Evolutionary conservation across 352 stramenopile genomes (phyloP).

Genomic region (Pythium aristosporum): DNA sequence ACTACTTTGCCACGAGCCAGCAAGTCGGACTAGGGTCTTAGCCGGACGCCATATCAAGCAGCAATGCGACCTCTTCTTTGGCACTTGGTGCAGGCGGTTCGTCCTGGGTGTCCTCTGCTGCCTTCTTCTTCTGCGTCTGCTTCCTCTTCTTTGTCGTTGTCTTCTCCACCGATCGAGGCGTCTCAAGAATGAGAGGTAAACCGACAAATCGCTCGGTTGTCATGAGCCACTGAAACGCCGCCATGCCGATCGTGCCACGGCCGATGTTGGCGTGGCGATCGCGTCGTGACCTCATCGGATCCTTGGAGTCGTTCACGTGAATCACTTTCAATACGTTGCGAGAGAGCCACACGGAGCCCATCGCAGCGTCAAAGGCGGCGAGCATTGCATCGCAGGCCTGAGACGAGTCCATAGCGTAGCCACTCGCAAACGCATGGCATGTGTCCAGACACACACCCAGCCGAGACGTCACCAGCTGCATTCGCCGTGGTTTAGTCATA

Average conservation of each 20-base stretch:
- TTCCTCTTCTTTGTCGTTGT: neutral
- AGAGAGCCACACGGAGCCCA: constrained; percentile 30
- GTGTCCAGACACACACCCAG: constrained; percentile 48
- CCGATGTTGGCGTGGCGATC: constrained; percentile 51
- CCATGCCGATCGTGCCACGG: constrained; percentile 30
- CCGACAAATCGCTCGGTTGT: constrained; percentile 31
- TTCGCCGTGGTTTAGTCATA: neutral
- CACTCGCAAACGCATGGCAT: constrained; percentile 43
- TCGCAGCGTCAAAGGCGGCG: constrained; percentile 26
- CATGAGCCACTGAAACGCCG: constrained; percentile 44
- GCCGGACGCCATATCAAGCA: neutral
- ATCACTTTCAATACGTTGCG: constrained; percentile 36
- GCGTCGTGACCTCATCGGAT: constrained; percentile 23
- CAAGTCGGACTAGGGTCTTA: constrained; percentile 40
- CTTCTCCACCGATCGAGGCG: constrained; percentile 21
- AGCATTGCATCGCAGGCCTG: constrained; percentile 36
- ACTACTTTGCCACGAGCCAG: constrained; percentile 55
- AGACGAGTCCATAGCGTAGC: constrained; percentile 24
- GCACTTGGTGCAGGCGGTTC: neutral
- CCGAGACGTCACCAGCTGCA: constrained; percentile 3
- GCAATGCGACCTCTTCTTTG: constrained; percentile 2
- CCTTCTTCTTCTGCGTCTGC: neutral
- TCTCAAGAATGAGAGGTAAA: constrained; percentile 48
- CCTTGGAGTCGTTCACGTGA: constrained; percentile 48
- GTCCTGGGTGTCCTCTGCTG: neutral